Percentiles rank a stretch among this genome's conserved stretches.
Evolutionary conservation across 2,329 filamentous ascomycete genomes (phyloP).

Genomic region (Sclerotiophoma versabilis): DNA sequence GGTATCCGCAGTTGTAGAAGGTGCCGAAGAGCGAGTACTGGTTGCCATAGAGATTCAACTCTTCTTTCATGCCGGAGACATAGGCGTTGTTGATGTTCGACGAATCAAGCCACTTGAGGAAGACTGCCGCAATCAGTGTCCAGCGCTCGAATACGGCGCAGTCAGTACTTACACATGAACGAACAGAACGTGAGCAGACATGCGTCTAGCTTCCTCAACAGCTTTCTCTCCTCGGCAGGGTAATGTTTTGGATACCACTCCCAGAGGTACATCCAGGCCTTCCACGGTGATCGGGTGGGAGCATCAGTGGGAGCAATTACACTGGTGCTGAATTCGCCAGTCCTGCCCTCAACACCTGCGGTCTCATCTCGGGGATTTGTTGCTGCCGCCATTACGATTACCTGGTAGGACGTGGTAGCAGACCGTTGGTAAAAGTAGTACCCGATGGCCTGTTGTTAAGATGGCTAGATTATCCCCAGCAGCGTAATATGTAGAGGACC

Average conservation of each 20-base stretch:
- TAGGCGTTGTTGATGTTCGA: conserved; percentile 56
- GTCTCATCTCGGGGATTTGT: conserved; percentile 35
- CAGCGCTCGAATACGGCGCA: neutral
- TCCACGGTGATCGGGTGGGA: conserved; percentile 48
- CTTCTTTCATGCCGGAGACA: conserved; percentile 47
- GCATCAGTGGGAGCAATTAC: conserved; percentile 45
- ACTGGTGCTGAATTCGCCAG: conserved; percentile 34
- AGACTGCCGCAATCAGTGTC: conserved; percentile 34
- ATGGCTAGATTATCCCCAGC: conserved; percentile 14
- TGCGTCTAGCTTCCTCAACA: conserved; percentile 47
- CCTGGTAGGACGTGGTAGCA: conserved; percentile 6
- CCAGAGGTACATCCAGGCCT: conserved; percentile 49
- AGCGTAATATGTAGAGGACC: conserved; percentile 34
- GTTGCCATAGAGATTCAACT: conserved; percentile 57
- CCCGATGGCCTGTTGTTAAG: conserved; percentile 13
- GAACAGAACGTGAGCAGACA: conserved; percentile 48
- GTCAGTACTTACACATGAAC: conserved; percentile 45
- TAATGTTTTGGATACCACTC: conserved; percentile 50
- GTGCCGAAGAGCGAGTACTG: conserved; percentile 62
- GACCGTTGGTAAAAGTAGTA: conserved; percentile 5
- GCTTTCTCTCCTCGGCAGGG: conserved; percentile 42
- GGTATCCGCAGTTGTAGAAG: conserved; percentile 53
- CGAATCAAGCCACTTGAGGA: conserved; percentile 49
- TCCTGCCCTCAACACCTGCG: conserved; percentile 24
- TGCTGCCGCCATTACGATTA: conserved; percentile 23